Base-by-base conservation (phyloP, 371 early-diverging fungal genomes). In the Fennellomyces sp. region DNA sequence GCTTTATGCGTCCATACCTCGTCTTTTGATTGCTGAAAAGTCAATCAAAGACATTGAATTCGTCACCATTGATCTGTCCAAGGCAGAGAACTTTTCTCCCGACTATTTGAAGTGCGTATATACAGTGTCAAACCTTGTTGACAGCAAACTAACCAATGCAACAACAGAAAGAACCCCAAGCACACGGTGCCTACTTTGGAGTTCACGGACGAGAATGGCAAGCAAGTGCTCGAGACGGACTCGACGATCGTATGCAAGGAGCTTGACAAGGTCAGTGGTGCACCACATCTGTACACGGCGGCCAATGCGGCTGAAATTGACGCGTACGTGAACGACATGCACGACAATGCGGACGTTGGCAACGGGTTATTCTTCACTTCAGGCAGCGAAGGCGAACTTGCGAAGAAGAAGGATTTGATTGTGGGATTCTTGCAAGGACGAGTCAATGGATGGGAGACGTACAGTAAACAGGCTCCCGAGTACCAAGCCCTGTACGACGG, bases 61-160 rank as follows among this genome's bases (percentile, higher is more conserved):
- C 23, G 65, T 68, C 12, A 64, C 63, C 17, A 50, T 75, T 19
- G 71, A 75, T 47, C 65, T 75, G 27, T 68, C 69, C 25, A 70
- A 75, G 26, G 75, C 72, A 7, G 75, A 68, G 52, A 75, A 75
- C 52, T 69, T 66, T 48, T 45, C 72, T 27, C 75, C 75, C 17
- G 63, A 64, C 15, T 75, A 52, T 45, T 52, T 75, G 29, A 56
- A 56, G 60, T 60, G 41, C n/a, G 36, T 17, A 23, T n/a, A 50
- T 36, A 25, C n/a, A n/a, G n/a, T 17, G 29, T 27, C 10, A 23
- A 12, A 26, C 19, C 13, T 21, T 13, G 29, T 17, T 27, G 23
- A 39, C 5, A 10, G 39, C 39, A 4, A 45, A 21, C 23, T 23
- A 45, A 21, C 17, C 5, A 41, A 41, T 23, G 5, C 17, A 15